Base-by-base conservation (phyloP, 306 rosid species). In the Gastrolobium villosum region DNA sequence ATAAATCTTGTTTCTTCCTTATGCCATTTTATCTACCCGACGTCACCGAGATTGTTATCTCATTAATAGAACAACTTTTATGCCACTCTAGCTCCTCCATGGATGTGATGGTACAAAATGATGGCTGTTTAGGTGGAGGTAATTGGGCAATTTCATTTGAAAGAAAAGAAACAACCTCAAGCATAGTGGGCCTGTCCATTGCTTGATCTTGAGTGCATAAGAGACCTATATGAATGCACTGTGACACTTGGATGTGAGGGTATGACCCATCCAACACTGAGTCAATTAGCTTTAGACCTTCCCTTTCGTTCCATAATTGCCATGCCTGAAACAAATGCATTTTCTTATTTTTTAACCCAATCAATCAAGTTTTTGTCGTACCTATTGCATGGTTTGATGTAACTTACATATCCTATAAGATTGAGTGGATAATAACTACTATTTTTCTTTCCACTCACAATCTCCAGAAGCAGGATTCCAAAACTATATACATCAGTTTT, bases 381-480 rank as follows among this genome's bases (percentile, higher is more conserved):
- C 26, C 26, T 20, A 59, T 36, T 36, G 13, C 11, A 3, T 36
- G 46, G 13, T 36, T 36, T n/a, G 48, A 62, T 0, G 31, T 36
- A 37, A 48, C 82, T 82, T 82, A 82, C 80, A 28, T 79, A 75
- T 82, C 79, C 78, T 6, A 65, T 41, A 54, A 84, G 84, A 78
- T 74, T 77, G 69, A 84, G 39, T 2, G 57, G 65, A 1, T 8
- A 35, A 7, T 74, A 69, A 1, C 55, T 11, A 48, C 20, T 55
- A 48, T 83, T 80, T 50, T 77, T 86, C 67, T 75, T 63, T 14
- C 72, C 67, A 0, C 71, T 83, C 3, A 77, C 26, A 45, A 80
- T 80, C 79, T 80, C 84, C 0, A 64, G 44, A 3, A 64, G 49
- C 9, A 82, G 5, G 26, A 82, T 40, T 6, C 79, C 83, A 34